Base-by-base conservation (phyloP, 2,329 filamentous ascomycete species). In the Pseudogymnoascus sp. region DNA sequence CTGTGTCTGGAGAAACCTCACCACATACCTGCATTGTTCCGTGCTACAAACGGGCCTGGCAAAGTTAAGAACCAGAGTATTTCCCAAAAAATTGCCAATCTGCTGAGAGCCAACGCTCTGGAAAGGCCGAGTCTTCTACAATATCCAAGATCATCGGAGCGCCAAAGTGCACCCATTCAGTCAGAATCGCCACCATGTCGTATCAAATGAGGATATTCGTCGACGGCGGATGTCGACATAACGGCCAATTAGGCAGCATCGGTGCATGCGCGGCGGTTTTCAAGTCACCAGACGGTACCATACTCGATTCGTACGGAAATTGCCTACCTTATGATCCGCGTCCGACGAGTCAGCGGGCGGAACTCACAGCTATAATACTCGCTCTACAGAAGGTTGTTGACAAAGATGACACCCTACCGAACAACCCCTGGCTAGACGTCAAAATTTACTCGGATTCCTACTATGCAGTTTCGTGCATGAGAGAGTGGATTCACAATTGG, bases 331-430 rank as follows among this genome's bases (percentile, higher is more conserved):
- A 25, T 8, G 12, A 64, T 30, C 63, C 64, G 6, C 14, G 11
- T 18, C 66, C 68, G 6, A 75, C 74, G 2, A 75, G 68, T 59
- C 72, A 74, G 62, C 65, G 72, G 60, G 73, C 74, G 8, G 73
- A 77, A 60, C 62, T 76, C 15, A 60, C 60, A 1, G 73, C 71
- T 38, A 66, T 74, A 60, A 78, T 82, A 41, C 59, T 82, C 39
- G 81, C 74, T 15, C 72, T 84, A 30, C 71, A 76, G 14, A 69
- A 79, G 60, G 80, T 79, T 7, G 63, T 83, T 35, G 47, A 70
- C 12, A 68, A 61, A 59, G 67, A 67, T 37, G 0, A 66, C 0
- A 37, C 66, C 2, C 63, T 74, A 2, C 0, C 65, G 7, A 6
- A 6, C 0, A 4, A 28, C 3, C 71, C 71, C 0, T 12, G 14